These are phyloP conservation scores for Talaromyces sp. DNA, from an alignment of 2,329 filamentous ascomycete species.

Conservation along the genomic window DNA sequence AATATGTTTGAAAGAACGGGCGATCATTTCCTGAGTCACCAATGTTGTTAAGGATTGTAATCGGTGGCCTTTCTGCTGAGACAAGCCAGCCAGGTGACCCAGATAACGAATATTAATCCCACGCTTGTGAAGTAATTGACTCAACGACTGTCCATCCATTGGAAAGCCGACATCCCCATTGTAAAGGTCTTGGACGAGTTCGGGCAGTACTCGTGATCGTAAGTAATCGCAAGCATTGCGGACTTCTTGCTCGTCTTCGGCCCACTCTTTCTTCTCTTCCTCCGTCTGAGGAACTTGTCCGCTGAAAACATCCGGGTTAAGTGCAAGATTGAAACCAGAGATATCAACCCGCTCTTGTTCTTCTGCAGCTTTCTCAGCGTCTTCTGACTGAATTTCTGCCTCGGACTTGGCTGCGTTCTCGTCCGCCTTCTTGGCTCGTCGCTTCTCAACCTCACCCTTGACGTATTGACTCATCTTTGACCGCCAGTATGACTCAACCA, in stretches of 20 bases:
- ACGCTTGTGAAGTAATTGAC: constrained; percentile 85
- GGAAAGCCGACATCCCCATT: constrained; percentile 95
- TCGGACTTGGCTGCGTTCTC: constrained; percentile 39
- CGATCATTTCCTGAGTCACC: constrained; percentile 84
- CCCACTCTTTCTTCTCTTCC: constrained; percentile 79
- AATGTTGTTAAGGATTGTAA: constrained; percentile 74
- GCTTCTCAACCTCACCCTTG: constrained; percentile 68
- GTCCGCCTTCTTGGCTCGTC: constrained; percentile 44
- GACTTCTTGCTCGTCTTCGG: constrained; percentile 82
- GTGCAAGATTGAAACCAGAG: constrained; percentile 76
- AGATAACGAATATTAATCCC: constrained; percentile 96
- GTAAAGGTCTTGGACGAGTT: constrained; percentile 77
- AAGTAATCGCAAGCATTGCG: constrained; percentile 78
- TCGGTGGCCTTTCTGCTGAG: constrained; percentile 63
- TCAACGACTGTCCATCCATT: constrained; percentile 94
- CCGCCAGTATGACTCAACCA: constrained; percentile 81
- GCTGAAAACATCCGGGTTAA: constrained; percentile 95
- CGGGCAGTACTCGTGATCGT: constrained; percentile 72
- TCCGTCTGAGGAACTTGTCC: constrained; percentile 86
- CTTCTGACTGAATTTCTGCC: constrained; percentile 41
- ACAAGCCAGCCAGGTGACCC: constrained; percentile 72
- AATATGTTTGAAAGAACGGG: constrained; percentile 93
- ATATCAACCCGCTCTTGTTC: constrained; percentile 73
- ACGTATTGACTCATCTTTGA: constrained; percentile 87
- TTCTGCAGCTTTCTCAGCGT: constrained; percentile 42